Percentiles rank a stretch among this genome's conserved stretches.
Conservation (phyloP, 2,329 filamentous ascomycete genomes). For the Hypomyces rosellus region DNA sequence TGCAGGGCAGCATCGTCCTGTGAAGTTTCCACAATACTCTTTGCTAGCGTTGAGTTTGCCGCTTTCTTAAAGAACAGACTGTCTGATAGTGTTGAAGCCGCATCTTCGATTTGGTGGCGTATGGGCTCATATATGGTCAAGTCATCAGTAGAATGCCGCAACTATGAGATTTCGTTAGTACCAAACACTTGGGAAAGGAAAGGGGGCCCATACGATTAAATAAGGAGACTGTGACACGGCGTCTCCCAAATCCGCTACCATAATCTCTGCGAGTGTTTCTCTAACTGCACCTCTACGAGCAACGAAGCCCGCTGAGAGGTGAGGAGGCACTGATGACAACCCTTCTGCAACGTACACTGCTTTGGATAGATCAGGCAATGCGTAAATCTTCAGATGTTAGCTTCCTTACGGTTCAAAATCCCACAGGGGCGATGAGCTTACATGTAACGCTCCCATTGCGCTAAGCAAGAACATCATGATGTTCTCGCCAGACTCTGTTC, state of each 20-base stretch:
- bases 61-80: slow-evolving; percentile 72
- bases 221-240: slow-evolving; percentile 63
- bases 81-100: slow-evolving; percentile 38
- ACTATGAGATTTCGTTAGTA: slow-evolving; percentile 35
- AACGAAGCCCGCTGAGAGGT: slow-evolving; percentile 65
- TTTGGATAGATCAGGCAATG: slow-evolving; percentile 64
- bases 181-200: neutral
- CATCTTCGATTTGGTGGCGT: slow-evolving; percentile 35
- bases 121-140: slow-evolving; percentile 83
- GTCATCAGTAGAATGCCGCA: slow-evolving; percentile 75
- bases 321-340: slow-evolving; percentile 68
- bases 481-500: slow-evolving; percentile 36
- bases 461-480: slow-evolving; percentile 73
- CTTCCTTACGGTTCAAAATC: neutral
- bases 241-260: slow-evolving; percentile 83
- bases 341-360: slow-evolving; percentile 70
- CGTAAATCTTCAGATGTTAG: slow-evolving; percentile 55
- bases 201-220: slow-evolving; percentile 58
- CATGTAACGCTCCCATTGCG: slow-evolving; percentile 65
- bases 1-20: slow-evolving; percentile 46
- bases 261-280: slow-evolving; percentile 69
- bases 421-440: slow-evolving; percentile 36
- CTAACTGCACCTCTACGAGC: slow-evolving; percentile 63
- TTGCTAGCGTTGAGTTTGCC: slow-evolving; percentile 61
- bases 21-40: slow-evolving; percentile 41